These are phyloP conservation scores for Paecilomyces formosus DNA, from an alignment of 2,329 filamentous ascomycete species.

Conservation along the genomic window DNA sequence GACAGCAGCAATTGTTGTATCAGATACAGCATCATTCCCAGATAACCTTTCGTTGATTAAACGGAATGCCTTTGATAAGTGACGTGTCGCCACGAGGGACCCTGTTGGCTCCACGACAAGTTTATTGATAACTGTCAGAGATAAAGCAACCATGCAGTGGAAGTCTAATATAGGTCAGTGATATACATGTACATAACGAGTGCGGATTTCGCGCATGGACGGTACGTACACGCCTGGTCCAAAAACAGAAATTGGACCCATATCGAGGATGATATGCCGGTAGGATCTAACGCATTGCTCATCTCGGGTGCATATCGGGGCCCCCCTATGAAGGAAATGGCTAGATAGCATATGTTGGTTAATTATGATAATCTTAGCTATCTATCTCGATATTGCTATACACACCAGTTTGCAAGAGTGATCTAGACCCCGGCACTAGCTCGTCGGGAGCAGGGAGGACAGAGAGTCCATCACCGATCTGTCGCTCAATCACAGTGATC, in stretches of 20 bases:
- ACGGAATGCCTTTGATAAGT: slow-evolving; percentile 4
- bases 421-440: slow-evolving; percentile 1
- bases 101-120: neutral
- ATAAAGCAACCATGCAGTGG: slow-evolving; percentile 6
- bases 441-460: neutral
- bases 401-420: slow-evolving; percentile 3
- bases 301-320: slow-evolving; percentile 3
- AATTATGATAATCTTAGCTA: neutral
- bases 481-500: neutral
- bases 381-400: neutral
- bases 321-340: slow-evolving; percentile 3
- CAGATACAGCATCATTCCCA: neutral
- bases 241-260: slow-evolving; percentile 4
- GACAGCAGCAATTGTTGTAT: slow-evolving; percentile 4
- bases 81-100: neutral
- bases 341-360: neutral
- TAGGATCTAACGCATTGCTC: slow-evolving; percentile 1
- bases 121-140: neutral
- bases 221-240: slow-evolving; percentile 5
- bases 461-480: slow-evolving; percentile 2
- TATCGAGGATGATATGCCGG: neutral
- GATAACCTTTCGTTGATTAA: slow-evolving; percentile 6
- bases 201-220: neutral
- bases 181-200: neutral
- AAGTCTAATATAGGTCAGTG: slow-evolving; percentile 1